These are phyloP conservation scores for Saccharomycopsis sp. DNA, from an alignment of 805 yeast species.

Conservation along the genomic window DNA sequence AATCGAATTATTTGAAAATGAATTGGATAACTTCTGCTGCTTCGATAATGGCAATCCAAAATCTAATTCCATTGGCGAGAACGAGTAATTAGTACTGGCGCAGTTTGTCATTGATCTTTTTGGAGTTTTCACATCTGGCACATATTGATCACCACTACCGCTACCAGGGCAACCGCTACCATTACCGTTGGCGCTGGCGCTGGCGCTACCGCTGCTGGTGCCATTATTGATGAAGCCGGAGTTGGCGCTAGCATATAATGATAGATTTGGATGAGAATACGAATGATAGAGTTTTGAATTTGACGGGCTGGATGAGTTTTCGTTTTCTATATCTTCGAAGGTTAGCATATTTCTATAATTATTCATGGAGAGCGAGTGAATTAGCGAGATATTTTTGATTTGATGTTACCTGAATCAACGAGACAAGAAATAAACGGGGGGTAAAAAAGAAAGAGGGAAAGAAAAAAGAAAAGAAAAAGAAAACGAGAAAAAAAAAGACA, in stretches of 20 bases:
- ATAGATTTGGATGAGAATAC: neutral
- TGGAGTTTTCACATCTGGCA: neutral
- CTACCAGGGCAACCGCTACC: too few species aligned
- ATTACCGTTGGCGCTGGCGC: too few species aligned
- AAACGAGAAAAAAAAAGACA: too few species aligned
- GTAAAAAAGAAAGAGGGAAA: too few species aligned
- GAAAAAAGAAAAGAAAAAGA: too few species aligned
- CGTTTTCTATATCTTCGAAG: neutral
- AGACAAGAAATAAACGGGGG: too few species aligned
- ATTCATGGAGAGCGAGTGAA: neutral
- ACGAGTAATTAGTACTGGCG: neutral
- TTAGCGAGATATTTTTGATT: too few species aligned
- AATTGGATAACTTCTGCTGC: conserved; percentile 7
- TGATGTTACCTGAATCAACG: too few species aligned
- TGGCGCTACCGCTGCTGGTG: too few species aligned
- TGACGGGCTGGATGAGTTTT: neutral
- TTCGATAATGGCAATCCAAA: neutral
- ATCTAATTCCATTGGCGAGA: conserved; percentile 1
- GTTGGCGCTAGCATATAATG: neutral
- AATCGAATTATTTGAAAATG: conserved; percentile 16
- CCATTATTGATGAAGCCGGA: too few species aligned
- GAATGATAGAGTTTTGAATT: neutral
- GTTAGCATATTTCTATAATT: neutral
- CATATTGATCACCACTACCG: too few species aligned
- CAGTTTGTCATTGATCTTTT: neutral